Percentiles rank a stretch among this genome's conserved stretches.
Conservation (phyloP, 805 yeast genomes). For the Sugiyamaella smithiae region DNA sequence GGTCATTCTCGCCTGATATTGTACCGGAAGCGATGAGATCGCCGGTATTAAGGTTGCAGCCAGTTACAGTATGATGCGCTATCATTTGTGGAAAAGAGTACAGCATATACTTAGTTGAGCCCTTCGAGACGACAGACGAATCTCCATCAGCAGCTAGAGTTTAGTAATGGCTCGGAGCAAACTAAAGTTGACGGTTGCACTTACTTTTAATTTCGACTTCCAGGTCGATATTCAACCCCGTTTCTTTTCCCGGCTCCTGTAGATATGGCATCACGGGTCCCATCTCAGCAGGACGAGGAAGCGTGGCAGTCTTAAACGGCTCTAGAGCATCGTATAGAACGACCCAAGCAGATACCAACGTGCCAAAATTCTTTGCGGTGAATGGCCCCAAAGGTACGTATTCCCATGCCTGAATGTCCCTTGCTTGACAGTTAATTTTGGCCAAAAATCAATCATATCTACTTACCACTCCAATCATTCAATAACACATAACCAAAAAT, state of each 20-base stretch:
- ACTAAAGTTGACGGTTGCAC: too few species aligned
- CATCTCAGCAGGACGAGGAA: constrained; percentile 18
- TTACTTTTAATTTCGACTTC: constrained; percentile 13
- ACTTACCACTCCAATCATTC: constrained; percentile 26
- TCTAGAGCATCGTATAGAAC: constrained; percentile 26
- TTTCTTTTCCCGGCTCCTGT: constrained; percentile 13
- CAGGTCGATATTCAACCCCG: constrained; percentile 22
- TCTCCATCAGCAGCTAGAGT: constrained; percentile 15
- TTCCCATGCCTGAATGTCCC: constrained; percentile 31
- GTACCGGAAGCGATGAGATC: constrained; percentile 31
- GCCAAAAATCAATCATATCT: not conserved
- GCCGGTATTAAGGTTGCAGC: constrained; percentile 26
- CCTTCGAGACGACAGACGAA: constrained; percentile 10
- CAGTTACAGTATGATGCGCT: constrained; percentile 29
- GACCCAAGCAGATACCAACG: constrained; percentile 29
- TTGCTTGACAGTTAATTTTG: constrained; percentile 14
- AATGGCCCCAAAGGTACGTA: constrained; percentile 30
- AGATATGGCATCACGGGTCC: constrained; percentile 23
- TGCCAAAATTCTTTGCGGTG: constrained; percentile 28
- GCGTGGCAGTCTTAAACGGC: constrained; percentile 16
- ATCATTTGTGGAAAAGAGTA: constrained; percentile 29
- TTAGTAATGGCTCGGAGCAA: too few species aligned
- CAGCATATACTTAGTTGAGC: constrained; percentile 20
- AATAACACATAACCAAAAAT: constrained; percentile 29
- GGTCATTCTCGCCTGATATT: constrained; percentile 21